A percentile compares a stretch with the other conserved stretches of the same genome.
phyloP scores from a whole-genome alignment of 2,329 filamentous ascomycete genomes.

The Ceratocystis colombiana region DNA sequence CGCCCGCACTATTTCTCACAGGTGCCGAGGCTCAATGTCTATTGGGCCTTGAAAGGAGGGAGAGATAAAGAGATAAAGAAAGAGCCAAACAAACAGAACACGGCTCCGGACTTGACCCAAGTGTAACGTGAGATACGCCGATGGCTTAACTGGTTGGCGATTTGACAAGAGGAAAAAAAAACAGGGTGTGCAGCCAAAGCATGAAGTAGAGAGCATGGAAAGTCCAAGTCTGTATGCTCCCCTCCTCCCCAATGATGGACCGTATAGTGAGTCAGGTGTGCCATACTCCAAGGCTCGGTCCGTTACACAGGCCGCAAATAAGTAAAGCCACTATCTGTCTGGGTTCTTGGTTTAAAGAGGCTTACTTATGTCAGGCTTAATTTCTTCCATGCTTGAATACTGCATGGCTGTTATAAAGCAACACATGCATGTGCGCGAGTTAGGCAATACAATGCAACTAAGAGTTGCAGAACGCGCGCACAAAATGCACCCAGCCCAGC shows the following conservation, averaged over 20 bases:
- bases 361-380: background rate
- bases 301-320: background rate
- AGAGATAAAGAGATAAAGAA: background rate
- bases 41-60: background rate
- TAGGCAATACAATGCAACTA: background rate
- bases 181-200: background rate
- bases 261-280: background rate
- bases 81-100: too few relatives aligned
- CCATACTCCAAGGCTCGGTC: background rate
- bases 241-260: background rate
- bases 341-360: background rate
- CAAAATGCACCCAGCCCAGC: background rate
- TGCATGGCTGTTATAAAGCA: background rate
- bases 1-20: background rate
- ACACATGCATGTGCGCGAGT: background rate
- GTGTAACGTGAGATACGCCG: background rate
- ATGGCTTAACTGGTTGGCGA: background rate
- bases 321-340: constrained; percentile 1
- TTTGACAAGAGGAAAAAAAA: background rate
- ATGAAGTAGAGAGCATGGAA: too few relatives aligned
- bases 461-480: background rate
- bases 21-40: background rate
- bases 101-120: background rate
- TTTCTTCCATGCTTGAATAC: constrained; percentile 4
- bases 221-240: too few relatives aligned